Base-by-base conservation (phyloP, 768 basidiomycete species). In the Amyloporia xantha region DNA sequence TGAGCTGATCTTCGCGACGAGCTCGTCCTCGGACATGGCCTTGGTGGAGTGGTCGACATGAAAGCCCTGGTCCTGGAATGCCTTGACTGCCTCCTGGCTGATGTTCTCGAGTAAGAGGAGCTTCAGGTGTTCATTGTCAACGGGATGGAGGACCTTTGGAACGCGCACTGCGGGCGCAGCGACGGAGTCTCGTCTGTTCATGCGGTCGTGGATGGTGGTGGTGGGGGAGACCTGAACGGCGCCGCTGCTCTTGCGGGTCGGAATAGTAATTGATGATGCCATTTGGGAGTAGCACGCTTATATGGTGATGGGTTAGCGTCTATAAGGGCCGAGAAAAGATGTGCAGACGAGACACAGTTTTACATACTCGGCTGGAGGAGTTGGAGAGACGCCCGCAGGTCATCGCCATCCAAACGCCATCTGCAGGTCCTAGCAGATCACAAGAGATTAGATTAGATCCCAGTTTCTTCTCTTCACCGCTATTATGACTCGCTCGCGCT, bases 31-130 rank as follows among this genome's bases (percentile, higher is more conserved):
- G n/a, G 79, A 79, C 73, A 92, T 78, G 49, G 94, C 85, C 61
- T 84, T 86, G 54, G 82, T 74, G 59, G 76, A 74, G 69, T 94
- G 91, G 66, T 98, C 94, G 46, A 99, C 93, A 67, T 83, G 79
- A 73, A 86, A 98, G 17, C 95, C 93, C 58, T 91, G 83, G 1
- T 76, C 72, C 53, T 77, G 75, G 73, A 99, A 86, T 38, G 82
- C 74, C 19, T 73, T 70, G 45, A 96, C 90, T 10, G 95, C 96
- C 41, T 91, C 89, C 63, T 82, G 78, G 64, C 87, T 91, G 75
- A 97, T 93, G 61, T 97, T 97, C 71, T 99, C 96, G 52, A 99
- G 76, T 41, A 99, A 71, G 47, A 99, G 77, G 41, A 98, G 76
- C 53, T 76, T 78, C 37, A 95, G 73, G 54, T 82, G 81, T 52